phyloP scores from a whole-genome alignment of 495 filamentous ascomycete species.

The Astrothelium macrocarpum region DNA sequence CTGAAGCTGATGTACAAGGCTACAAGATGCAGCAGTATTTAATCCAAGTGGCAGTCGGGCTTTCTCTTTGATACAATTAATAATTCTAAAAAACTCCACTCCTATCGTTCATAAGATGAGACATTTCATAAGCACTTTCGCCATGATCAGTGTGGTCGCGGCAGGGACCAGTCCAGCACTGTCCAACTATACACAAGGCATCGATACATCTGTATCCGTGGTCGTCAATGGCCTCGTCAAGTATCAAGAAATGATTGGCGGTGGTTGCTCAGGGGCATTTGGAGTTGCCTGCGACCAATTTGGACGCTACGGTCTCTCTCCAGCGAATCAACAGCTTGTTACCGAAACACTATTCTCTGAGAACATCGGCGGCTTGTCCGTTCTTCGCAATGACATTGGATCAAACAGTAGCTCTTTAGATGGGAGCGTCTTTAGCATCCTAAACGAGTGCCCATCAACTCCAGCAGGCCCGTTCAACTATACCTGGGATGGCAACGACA shows the following conservation, averaged over 20 bases:
- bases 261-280: constrained; percentile 19
- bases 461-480: constrained; percentile 14
- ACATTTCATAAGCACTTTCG: neutral
- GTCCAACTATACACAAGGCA: neutral
- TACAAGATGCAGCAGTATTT: neutral
- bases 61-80: neutral
- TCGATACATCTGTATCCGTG: neutral
- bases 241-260: constrained; percentile 19
- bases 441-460: constrained; percentile 11
- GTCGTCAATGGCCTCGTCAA: constrained; percentile 10
- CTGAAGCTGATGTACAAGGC: neutral
- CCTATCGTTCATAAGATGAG: neutral
- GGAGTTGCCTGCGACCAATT: constrained; percentile 17
- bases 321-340: constrained; percentile 11
- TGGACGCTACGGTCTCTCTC: constrained; percentile 9
- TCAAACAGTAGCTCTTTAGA: constrained; percentile 12
- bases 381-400: constrained; percentile 20
- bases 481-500: constrained; percentile 14
- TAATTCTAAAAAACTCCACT: neutral
- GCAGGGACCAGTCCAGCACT: neutral
- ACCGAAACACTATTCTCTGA: constrained; percentile 18
- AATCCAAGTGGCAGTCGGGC: neutral
- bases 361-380: constrained; percentile 17
- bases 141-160: neutral
- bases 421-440: constrained; percentile 8